phyloP scores from a whole-genome alignment of 352 stramenopile species.

The Pseudoperonospora humuli region DNA sequence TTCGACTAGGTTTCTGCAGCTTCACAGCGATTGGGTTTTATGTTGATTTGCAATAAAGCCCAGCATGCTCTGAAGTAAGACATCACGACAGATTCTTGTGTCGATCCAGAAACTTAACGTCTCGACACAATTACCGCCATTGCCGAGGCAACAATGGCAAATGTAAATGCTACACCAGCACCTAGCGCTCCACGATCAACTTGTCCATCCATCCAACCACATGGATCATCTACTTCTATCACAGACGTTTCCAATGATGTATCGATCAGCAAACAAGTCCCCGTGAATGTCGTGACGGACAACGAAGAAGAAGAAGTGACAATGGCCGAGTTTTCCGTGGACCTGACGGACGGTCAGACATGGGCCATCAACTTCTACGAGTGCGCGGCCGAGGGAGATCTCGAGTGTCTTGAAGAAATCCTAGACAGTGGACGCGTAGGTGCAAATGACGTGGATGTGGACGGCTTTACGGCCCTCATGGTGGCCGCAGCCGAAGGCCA shows the following conservation, averaged over 20 bases:
- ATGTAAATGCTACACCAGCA: neutral
- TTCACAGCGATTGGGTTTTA: no score
- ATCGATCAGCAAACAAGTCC: constrained; percentile 47
- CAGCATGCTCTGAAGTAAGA: no score
- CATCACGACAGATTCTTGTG: no score
- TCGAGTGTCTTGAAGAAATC: constrained; percentile 51
- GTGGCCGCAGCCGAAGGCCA: constrained; percentile 72
- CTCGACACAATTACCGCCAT: neutral
- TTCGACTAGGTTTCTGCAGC: no score
- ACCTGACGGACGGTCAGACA: constrained; percentile 44
- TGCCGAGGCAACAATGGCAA: neutral
- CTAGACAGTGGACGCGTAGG: constrained; percentile 48
- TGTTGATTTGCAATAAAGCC: no score
- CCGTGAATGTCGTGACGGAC: constrained; percentile 7
- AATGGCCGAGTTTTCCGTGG: constrained; percentile 58
- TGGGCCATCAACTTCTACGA: constrained; percentile 69
- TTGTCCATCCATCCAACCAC: neutral
- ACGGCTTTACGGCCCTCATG: constrained; percentile 82
- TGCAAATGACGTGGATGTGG: constrained; percentile 70
- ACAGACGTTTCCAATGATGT: constrained; percentile 48
- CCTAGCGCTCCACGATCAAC: neutral
- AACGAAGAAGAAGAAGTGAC: constrained; percentile 46
- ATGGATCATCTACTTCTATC: constrained; percentile 7
- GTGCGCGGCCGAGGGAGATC: constrained; percentile 58
- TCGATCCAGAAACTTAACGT: no score